Evolutionary conservation across 192 early-diverging fungal genomes (phyloP).

Genomic region (Phlyctochytrium planicorne): DNA sequence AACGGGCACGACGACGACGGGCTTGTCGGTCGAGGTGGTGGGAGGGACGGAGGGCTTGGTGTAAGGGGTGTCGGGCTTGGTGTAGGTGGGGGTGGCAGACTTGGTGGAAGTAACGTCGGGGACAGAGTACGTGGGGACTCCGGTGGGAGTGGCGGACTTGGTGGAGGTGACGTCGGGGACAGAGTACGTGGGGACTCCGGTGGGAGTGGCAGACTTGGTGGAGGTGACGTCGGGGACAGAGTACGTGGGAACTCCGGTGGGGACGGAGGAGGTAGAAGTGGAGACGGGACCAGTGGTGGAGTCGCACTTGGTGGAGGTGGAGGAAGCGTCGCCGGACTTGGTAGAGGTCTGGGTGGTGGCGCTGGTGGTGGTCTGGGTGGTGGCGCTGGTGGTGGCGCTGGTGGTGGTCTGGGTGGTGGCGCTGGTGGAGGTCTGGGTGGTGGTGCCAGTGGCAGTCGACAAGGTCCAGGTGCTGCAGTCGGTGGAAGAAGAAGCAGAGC

Average conservation of each 20-base stretch:
- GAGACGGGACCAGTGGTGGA: background rate
- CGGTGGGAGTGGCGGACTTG: background rate
- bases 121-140: background rate
- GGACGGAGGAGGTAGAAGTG: background rate
- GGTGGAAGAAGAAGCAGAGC: background rate
- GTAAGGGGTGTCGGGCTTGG: background rate
- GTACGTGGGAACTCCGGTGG: background rate
- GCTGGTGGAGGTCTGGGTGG: background rate
- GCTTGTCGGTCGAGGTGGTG: background rate
- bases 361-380: background rate
- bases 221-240: background rate
- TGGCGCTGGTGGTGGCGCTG: background rate
- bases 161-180: background rate
- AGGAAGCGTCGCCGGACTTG: background rate
- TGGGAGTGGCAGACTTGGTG: background rate
- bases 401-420: background rate
- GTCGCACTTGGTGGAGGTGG: background rate
- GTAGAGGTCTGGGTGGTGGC: background rate
- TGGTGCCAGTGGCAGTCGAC: background rate
- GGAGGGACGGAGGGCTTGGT: background rate
- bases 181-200: background rate
- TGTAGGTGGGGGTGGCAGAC: background rate
- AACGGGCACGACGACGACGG: too few species aligned
- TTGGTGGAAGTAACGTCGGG: background rate
- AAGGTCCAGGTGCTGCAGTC: background rate